Base-by-base conservation (phyloP, 768 basidiomycete genomes). In the Leccinum uliginosum region DNA sequence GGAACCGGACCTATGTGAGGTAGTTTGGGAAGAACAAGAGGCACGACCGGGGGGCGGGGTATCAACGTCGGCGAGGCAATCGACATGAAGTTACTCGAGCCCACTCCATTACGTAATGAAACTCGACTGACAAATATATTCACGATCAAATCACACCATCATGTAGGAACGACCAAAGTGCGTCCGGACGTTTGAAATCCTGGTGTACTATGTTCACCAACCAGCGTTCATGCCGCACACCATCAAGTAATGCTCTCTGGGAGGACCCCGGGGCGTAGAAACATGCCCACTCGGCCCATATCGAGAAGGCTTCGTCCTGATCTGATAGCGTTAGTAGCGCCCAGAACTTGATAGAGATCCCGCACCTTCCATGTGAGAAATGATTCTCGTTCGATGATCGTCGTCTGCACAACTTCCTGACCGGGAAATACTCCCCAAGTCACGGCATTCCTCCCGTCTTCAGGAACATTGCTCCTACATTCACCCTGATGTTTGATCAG, bases 401-500 rank as follows among this genome's bases (percentile, higher is more conserved):
- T 99, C 6, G 96, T 91, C 66, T 98, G 96, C 2, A 87, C 83
- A 47, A 99, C 88, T 72, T 99, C 97, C 68, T 97, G 91, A 0
- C 93, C 97, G 0, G 94, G 92, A 71, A 99, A 99, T 6, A 98
- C 87, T 55, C 95, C 97, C 97, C 97, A 99, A 1, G 97, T 99
- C 7, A 99, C 97, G 0, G 94, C 95, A 71, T 98, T 98, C 55
- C 91, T 83, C 14, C 84, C 88, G 32, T 82, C 84, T 47, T 87
- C 83, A 1, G 82, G 77, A 23, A 96, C 83, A 68, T 97, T 98
- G 12, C 84, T 93, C 61, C 78, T 76, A 58, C 80, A 85, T 50
- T 92, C 88, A 26, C 91, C 94, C 89, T 93, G 4, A 55, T 14
- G 24, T 40, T 19, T 15, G 15, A 17, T 47, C 12, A 51, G 21